Percentiles rank a stretch among this genome's conserved stretches.
Evolutionary conservation across 2,329 filamentous ascomycete species (phyloP).

Genomic region (Talaromyces sp.): DNA sequence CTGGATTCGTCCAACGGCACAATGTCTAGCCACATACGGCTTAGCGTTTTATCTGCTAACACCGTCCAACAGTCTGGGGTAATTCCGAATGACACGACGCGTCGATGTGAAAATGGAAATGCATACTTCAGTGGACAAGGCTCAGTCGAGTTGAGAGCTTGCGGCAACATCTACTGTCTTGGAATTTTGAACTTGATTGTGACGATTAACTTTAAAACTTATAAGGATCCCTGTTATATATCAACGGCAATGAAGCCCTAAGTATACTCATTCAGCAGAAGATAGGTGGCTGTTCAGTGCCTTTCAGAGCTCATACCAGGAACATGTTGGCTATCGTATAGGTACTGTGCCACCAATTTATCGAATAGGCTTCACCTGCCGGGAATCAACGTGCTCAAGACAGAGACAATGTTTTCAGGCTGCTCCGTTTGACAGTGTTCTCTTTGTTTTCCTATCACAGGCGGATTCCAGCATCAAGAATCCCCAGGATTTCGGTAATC

Average conservation of each 20-base stretch:
- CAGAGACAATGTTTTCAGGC: neutral
- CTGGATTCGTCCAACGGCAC: neutral
- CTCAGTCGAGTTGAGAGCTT: neutral
- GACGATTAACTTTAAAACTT: neutral
- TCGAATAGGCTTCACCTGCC: neutral
- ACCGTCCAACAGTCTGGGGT: neutral
- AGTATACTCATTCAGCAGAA: neutral
- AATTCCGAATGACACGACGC: neutral
- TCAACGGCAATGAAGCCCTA: neutral
- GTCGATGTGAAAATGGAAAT: neutral
- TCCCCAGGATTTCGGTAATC: neutral
- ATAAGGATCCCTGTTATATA: neutral
- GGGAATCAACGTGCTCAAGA: neutral
- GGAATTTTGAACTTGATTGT: neutral
- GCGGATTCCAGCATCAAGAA: neutral
- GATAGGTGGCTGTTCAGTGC: neutral
- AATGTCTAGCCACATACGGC: neutral
- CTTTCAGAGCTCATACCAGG: neutral
- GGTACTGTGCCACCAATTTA: neutral
- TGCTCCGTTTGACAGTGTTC: neutral
- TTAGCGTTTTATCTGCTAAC: neutral
- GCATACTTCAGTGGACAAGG: neutral
- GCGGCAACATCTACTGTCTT: neutral
- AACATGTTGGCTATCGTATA: neutral
- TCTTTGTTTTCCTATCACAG: neutral